Evolutionary conservation across 139 green algal species (phyloP).

Genomic region (Monoraphidium neglectum): DNA sequence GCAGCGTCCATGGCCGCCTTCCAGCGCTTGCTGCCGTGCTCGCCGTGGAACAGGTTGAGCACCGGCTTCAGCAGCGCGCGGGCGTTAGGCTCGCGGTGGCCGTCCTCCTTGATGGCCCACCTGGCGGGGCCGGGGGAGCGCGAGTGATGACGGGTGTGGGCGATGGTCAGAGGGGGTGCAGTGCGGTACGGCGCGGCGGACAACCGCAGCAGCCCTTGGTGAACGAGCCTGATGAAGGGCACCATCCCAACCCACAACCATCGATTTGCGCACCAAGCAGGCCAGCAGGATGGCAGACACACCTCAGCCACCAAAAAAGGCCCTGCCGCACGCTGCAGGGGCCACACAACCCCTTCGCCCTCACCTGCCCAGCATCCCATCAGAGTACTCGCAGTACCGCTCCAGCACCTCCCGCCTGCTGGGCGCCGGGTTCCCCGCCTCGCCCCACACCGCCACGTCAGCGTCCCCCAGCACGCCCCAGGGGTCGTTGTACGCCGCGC

Average conservation of each 20-base stretch:
- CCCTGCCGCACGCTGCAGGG: too few relatives aligned
- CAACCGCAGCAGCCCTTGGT: too few relatives aligned
- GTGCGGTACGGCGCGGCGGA: too few relatives aligned
- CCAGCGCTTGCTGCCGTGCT: conserved; percentile 62
- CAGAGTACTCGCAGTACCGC: conserved; percentile 75
- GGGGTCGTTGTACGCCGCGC: conserved; percentile 84
- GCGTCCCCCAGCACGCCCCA: conserved; percentile 82
- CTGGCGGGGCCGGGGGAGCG: neutral
- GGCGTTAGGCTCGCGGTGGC: conserved; percentile 56
- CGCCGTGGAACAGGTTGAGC: conserved; percentile 84
- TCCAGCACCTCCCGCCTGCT: conserved; percentile 73
- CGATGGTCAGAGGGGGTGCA: too few relatives aligned
- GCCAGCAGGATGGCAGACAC: too few relatives aligned
- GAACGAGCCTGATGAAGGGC: too few relatives aligned
- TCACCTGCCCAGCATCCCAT: conserved; percentile 61
- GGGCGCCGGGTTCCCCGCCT: conserved; percentile 48
- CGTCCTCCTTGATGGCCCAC: conserved; percentile 52
- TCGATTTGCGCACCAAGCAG: too few relatives aligned
- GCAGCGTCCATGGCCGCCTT: conserved; percentile 52
- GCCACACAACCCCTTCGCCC: neutral
- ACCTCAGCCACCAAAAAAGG: too few relatives aligned
- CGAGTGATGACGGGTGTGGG: too few relatives aligned
- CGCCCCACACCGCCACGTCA: conserved; percentile 76
- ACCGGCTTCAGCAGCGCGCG: conserved; percentile 77
- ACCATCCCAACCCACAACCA: too few relatives aligned